These are phyloP conservation scores for Monosporascus sp. DNA, from an alignment of 2,329 filamentous ascomycete species.

Conservation along the genomic window DNA sequence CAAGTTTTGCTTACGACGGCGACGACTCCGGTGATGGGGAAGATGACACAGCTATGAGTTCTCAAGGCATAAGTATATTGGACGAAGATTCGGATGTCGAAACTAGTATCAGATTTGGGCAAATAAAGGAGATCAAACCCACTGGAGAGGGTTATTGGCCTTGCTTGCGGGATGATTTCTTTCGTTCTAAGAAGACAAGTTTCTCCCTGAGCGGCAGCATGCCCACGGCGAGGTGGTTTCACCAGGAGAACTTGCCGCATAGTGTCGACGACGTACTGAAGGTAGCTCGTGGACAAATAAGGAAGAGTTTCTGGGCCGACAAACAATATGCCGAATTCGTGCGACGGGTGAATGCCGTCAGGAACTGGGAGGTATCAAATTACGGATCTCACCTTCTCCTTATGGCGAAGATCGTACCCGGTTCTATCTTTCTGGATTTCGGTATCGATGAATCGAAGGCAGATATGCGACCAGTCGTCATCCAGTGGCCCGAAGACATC, in stretches of 20 bases:
- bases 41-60: not conserved
- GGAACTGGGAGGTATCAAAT: conserved; percentile 40
- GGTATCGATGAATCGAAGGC: conserved; percentile 15
- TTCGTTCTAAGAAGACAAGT: conserved; percentile 8
- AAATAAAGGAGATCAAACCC: not conserved
- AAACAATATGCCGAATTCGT: conserved; percentile 20
- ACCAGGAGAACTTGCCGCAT: conserved; percentile 18
- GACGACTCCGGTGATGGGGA: not conserved
- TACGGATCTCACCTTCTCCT: conserved; percentile 28
- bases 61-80: not conserved
- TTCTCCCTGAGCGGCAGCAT: conserved; percentile 8
- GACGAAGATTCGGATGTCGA: not conserved
- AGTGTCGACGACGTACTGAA: conserved; percentile 17
- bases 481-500: conserved; percentile 33
- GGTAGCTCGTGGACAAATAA: conserved; percentile 6
- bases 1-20: not conserved
- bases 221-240: conserved; percentile 10
- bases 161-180: conserved; percentile 5
- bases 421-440: conserved; percentile 36
- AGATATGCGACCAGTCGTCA: conserved; percentile 19
- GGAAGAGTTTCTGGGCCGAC: conserved; percentile 14
- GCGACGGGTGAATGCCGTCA: conserved; percentile 30
- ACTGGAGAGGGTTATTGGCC: conserved; percentile 9
- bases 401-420: conserved; percentile 28
- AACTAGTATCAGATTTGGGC: not conserved